Conservation (phyloP, 768 basidiomycete species). For the Amanita inopinata region DNA sequence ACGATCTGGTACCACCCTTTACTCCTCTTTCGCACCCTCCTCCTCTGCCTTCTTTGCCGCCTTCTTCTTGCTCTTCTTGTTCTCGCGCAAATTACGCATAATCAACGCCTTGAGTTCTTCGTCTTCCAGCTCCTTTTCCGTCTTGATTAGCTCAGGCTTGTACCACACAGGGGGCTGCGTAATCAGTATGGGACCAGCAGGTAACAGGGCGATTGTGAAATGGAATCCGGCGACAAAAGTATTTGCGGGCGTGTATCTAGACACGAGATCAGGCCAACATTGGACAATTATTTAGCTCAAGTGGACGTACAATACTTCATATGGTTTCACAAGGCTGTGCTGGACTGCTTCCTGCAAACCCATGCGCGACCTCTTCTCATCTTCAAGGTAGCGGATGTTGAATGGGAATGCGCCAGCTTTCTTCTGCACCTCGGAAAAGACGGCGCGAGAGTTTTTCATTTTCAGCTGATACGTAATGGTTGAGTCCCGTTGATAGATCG, state of each 20-base stretch:
- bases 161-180: slow-evolving; percentile 90
- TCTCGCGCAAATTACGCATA: slow-evolving; percentile 72
- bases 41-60: slow-evolving; percentile 50
- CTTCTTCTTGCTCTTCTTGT: slow-evolving; percentile 90
- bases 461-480: slow-evolving; percentile 90
- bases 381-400: slow-evolving; percentile 88
- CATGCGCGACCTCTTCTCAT: slow-evolving; percentile 92
- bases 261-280: neutral
- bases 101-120: slow-evolving; percentile 76
- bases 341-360: slow-evolving; percentile 94
- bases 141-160: slow-evolving; percentile 83
- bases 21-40: slow-evolving; percentile 22
- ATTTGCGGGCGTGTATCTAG: slow-evolving; percentile 68
- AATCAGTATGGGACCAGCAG: slow-evolving; percentile 81
- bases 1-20: slow-evolving; percentile 5
- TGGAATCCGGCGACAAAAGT: slow-evolving; percentile 94
- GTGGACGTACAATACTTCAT: slow-evolving; percentile 78
- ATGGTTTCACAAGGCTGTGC: slow-evolving; percentile 88
- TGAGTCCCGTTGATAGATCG: slow-evolving; percentile 86
- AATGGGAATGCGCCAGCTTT: slow-evolving; percentile 98
- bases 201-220: slow-evolving; percentile 90
- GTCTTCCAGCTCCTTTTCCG: slow-evolving; percentile 83
- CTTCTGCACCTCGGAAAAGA: slow-evolving; percentile 96
- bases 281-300: neutral
- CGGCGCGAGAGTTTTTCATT: slow-evolving; percentile 94